Percentiles rank a stretch among this genome's conserved stretches.
These are phyloP conservation scores for Zea luxurians DNA, from an alignment of 176 grass and related monocot species.

Conservation along the genomic window DNA sequence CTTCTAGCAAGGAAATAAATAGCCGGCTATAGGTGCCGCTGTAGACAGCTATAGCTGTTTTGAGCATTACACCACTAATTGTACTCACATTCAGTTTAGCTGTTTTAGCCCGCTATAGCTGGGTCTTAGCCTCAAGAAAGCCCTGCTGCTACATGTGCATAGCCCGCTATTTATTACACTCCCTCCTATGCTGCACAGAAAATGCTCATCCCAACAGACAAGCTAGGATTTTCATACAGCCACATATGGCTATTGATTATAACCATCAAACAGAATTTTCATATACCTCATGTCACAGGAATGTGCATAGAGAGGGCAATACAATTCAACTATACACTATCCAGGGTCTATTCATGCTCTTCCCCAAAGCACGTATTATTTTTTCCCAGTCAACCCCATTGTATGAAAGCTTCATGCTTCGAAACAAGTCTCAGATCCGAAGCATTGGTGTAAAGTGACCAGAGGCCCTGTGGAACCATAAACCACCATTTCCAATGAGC, in stretches of 20 bases:
- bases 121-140: no score
- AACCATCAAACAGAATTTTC: not conserved
- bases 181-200: not conserved
- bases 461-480: conserved; percentile 6
- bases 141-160: no score
- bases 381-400: not conserved
- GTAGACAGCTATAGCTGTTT: no score
- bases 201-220: not conserved
- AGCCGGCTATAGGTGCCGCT: no score
- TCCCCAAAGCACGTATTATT: not conserved
- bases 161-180: no score
- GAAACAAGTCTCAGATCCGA: not conserved
- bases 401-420: conserved; percentile 3
- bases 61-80: no score
- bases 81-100: no score
- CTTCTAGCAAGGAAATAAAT: not conserved
- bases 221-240: not conserved
- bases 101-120: no score
- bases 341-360: not conserved
- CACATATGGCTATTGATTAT: not conserved
- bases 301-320: not conserved
- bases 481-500: not conserved
- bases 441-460: not conserved
- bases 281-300: not conserved
- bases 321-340: not conserved